These are phyloP conservation scores for Debaryomyces fabryi DNA, from an alignment of 1,139 yeast species.

Conservation along the genomic window DNA sequence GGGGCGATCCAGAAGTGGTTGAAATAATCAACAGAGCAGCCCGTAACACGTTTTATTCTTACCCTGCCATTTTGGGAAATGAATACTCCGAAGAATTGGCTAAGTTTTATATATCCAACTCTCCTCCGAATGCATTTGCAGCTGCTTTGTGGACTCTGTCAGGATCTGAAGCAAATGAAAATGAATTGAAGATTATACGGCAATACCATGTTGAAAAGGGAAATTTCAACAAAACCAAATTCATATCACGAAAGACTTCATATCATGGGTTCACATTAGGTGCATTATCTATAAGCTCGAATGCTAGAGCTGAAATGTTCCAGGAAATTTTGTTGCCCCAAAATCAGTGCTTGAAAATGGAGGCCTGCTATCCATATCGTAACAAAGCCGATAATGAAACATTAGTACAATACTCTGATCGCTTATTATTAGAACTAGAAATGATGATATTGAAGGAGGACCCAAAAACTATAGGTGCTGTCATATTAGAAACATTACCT, in stretches of 20 bases:
- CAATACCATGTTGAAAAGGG: conserved; percentile 58
- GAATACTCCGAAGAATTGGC: conserved; percentile 54
- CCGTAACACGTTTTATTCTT: conserved; percentile 46
- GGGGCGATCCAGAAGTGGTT: conserved; percentile 55
- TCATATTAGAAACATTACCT: conserved; percentile 57
- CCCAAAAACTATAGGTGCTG: conserved; percentile 56
- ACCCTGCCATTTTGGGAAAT: conserved; percentile 47
- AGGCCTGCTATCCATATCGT: conserved; percentile 54
- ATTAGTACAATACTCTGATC: conserved; percentile 49
- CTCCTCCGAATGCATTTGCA: conserved; percentile 57
- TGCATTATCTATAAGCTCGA: conserved; percentile 51
- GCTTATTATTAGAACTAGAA: conserved; percentile 51
- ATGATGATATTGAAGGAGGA: conserved; percentile 49
- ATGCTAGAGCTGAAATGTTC: conserved; percentile 45
- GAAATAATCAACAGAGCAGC: conserved; percentile 54
- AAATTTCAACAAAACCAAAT: conserved; percentile 50
- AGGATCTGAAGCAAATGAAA: conserved; percentile 65
- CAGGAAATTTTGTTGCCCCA: conserved; percentile 44
- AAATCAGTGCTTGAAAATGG: conserved; percentile 47
- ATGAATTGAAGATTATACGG: conserved; percentile 57
- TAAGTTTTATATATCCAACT: conserved; percentile 52
- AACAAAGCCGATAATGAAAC: conserved; percentile 49
- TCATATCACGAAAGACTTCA: conserved; percentile 54
- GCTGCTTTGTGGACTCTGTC: conserved; percentile 60
- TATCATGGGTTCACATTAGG: conserved; percentile 66